These are phyloP conservation scores for Neospermospora avenae DNA, from an alignment of 2,329 filamentous ascomycete genomes.

Conservation along the genomic window DNA sequence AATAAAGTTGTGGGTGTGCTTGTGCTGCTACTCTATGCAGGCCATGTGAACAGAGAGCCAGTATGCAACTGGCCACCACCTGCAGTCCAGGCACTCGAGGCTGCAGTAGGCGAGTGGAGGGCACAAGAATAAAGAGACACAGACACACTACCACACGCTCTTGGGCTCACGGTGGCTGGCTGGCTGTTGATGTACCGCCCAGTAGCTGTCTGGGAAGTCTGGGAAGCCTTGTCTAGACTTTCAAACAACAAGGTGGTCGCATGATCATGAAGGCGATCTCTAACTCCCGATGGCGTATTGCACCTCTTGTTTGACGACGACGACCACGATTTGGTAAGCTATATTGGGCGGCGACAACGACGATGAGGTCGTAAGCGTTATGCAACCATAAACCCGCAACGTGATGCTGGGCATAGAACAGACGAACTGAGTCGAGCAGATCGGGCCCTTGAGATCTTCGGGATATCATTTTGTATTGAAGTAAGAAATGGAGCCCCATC, in stretches of 20 bases:
- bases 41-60: slow-evolving; percentile 10
- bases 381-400: background rate
- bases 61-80: background rate
- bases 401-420: background rate
- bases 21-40: background rate
- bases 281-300: slow-evolving; percentile 24
- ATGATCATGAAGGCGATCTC: slow-evolving; percentile 31
- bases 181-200: slow-evolving; percentile 3
- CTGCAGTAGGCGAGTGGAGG: background rate
- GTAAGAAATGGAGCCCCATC: background rate
- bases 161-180: too few relatives aligned
- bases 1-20: too few relatives aligned
- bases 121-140: background rate
- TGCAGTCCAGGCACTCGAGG: background rate
- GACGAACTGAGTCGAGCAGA: background rate
- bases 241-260: slow-evolving; percentile 26
- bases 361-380: background rate
- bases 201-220: slow-evolving; percentile 13
- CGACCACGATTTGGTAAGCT: background rate
- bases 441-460: background rate
- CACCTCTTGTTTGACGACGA: background rate
- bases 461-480: background rate
- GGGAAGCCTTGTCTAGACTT: slow-evolving; percentile 7
- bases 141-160: background rate
- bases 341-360: background rate